These are phyloP conservation scores for Arctium minus DNA, from an alignment of 129 eudicot species.

Conservation along the genomic window DNA sequence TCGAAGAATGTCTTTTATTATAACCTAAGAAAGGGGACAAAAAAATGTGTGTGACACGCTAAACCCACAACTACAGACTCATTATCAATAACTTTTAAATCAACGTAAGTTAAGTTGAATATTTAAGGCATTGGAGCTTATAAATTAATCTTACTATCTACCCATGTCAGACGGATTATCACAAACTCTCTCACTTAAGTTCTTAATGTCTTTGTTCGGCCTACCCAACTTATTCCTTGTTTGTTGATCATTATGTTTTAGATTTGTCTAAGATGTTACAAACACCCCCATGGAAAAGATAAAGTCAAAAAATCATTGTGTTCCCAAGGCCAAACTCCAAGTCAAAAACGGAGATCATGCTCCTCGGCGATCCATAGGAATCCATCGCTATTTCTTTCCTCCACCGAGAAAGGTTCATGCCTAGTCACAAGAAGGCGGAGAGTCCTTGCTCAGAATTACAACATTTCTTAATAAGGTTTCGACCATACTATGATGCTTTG, in stretches of 20 bases:
- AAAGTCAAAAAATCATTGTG: not conserved
- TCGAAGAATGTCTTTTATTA: not conserved
- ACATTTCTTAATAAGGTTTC: no score
- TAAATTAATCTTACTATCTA: not conserved
- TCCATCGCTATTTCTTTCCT: no score
- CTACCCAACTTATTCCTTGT: not conserved
- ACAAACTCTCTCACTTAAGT: not conserved
- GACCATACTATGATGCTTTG: no score
- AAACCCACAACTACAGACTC: not conserved
- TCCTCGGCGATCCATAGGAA: not conserved
- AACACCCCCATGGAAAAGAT: not conserved
- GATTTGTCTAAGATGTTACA: not conserved
- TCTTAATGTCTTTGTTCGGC: not conserved
- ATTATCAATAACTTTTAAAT: not conserved
- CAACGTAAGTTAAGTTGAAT: not conserved
- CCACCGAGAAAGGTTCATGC: no score
- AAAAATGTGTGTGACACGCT: not conserved
- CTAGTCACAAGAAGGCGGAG: no score
- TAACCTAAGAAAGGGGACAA: not conserved
- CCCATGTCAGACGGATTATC: not conserved
- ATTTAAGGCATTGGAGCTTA: not conserved
- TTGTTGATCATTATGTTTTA: no score
- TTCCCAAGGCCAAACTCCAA: not conserved
- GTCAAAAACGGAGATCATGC: not conserved
- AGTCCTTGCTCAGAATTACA: no score